A percentile compares a stretch with the other conserved stretches of the same genome.
phyloP scores from a whole-genome alignment of 371 early-diverging fungal species.

The Saksenaea vasiformis region DNA sequence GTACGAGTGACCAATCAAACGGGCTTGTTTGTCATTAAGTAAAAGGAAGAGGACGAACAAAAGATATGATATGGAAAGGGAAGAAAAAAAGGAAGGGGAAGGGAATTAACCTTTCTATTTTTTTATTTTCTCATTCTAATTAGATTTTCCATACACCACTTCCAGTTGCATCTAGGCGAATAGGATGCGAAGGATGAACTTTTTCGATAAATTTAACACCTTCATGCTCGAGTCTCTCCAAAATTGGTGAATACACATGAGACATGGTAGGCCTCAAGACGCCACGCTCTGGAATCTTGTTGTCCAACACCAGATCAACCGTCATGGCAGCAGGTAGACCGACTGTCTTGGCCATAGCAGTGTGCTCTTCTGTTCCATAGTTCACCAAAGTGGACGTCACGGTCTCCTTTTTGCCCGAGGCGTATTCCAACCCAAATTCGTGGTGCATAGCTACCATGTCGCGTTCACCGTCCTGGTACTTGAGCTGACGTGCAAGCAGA shows the following conservation, averaged over 20 bases:
- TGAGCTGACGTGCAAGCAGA: conserved; percentile 67
- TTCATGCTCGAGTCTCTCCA: conserved; percentile 69
- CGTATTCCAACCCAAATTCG: conserved; percentile 73
- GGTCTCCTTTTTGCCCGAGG: conserved; percentile 57
- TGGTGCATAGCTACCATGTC: conserved; percentile 92
- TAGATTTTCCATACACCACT: conserved; percentile 27
- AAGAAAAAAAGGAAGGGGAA: not conserved
- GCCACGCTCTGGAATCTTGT: conserved; percentile 64
- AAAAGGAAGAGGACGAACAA: not conserved
- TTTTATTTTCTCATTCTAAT: not conserved
- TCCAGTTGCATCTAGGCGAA: conserved; percentile 28
- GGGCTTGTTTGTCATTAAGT: not conserved
- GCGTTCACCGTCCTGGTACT: conserved; percentile 73
- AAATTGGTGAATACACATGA: conserved; percentile 78
- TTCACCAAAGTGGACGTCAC: conserved; percentile 75
- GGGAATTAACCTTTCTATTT: not conserved
- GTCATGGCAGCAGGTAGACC: conserved; percentile 89
- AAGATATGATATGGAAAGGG: not conserved
- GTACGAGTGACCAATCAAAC: not conserved
- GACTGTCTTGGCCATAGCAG: conserved; percentile 93
- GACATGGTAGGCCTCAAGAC: conserved; percentile 76
- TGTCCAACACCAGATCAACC: conserved; percentile 77
- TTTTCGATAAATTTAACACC: conserved; percentile 77
- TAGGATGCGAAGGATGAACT: conserved; percentile 15
- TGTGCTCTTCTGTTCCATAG: conserved; percentile 76